These are phyloP conservation scores for Colletotrichum orchidophilum DNA, from an alignment of 2,329 filamentous ascomycete species.

Conservation along the genomic window DNA sequence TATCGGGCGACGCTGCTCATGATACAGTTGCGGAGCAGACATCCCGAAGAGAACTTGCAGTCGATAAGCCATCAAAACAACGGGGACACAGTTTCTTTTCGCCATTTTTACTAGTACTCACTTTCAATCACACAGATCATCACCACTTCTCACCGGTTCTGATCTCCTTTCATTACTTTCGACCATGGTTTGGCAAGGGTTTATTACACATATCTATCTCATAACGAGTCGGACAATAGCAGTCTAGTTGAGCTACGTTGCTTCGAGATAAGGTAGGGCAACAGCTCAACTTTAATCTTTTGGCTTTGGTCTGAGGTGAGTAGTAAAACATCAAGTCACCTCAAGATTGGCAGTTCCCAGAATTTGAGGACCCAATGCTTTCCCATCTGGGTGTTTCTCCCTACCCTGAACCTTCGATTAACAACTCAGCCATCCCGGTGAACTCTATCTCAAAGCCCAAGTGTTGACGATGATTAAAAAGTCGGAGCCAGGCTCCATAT, in stretches of 20 bases:
- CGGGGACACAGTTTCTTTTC: too few relatives aligned
- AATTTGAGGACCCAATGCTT: background rate
- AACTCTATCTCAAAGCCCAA: slow-evolving; percentile 10
- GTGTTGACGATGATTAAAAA: background rate
- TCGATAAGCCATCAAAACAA: too few relatives aligned
- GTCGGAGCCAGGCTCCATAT: background rate
- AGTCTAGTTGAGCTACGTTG: background rate
- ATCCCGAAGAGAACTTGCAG: background rate
- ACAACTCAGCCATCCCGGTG: background rate
- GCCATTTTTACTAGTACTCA: too few relatives aligned
- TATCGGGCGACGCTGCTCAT: background rate
- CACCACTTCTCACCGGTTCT: background rate
- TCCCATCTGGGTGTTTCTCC: background rate
- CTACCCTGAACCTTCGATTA: background rate
- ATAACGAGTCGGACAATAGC: background rate
- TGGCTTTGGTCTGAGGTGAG: slow-evolving; percentile 11
- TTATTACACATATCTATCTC: background rate
- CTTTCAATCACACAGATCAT: too few relatives aligned
- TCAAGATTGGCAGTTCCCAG: background rate
- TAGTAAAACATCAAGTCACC: background rate
- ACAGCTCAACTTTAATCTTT: background rate
- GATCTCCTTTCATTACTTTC: too few relatives aligned
- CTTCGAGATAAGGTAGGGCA: background rate
- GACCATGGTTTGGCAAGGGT: too few relatives aligned
- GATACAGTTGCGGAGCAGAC: background rate